phyloP scores from a whole-genome alignment of 129 eudicot species.

The Lonicera japonica region DNA sequence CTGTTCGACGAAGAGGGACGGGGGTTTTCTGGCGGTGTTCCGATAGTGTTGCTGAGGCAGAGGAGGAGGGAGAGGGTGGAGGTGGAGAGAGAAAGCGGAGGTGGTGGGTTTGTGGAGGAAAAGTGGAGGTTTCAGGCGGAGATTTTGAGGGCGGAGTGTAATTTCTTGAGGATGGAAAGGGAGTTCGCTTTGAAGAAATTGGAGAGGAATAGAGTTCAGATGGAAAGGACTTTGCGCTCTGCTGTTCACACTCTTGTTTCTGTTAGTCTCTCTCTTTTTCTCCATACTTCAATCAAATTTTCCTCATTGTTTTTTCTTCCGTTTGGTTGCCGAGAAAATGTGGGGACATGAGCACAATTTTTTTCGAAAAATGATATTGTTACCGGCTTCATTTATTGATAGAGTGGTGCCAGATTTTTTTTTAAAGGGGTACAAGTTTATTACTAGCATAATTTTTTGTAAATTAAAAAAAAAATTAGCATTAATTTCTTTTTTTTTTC shows the following conservation, averaged over 20 bases:
- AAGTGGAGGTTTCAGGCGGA: conserved; percentile 92
- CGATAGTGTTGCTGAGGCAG: conserved; percentile 27
- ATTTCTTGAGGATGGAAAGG: conserved; percentile 76
- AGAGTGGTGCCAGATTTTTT: too few species aligned
- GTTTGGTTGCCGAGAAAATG: too few species aligned
- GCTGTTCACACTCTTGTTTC: conserved; percentile 71
- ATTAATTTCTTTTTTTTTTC: too few species aligned
- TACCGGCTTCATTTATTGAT: too few species aligned
- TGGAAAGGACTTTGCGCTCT: conserved; percentile 53
- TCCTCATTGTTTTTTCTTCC: too few species aligned
- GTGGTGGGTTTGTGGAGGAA: conserved; percentile 45
- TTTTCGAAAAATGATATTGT: too few species aligned
- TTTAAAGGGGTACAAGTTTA: too few species aligned
- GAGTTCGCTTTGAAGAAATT: conserved; percentile 65
- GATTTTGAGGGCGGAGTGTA: conserved; percentile 84
- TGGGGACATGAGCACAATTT: too few species aligned
- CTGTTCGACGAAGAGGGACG: conserved; percentile 54
- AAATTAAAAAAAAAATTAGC: too few species aligned
- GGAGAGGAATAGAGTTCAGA: conserved; percentile 53
- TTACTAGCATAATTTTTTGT: too few species aligned
- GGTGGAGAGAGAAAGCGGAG: conserved; percentile 43
- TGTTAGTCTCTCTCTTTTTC: conserved; percentile 33
- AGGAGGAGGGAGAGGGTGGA: conserved; percentile 44
- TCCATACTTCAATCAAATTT: background rate
- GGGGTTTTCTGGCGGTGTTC: conserved; percentile 26